Evolutionary conservation across 2,329 filamentous ascomycete species (phyloP).

Genomic region (Pseudogymnoascus sp.): DNA sequence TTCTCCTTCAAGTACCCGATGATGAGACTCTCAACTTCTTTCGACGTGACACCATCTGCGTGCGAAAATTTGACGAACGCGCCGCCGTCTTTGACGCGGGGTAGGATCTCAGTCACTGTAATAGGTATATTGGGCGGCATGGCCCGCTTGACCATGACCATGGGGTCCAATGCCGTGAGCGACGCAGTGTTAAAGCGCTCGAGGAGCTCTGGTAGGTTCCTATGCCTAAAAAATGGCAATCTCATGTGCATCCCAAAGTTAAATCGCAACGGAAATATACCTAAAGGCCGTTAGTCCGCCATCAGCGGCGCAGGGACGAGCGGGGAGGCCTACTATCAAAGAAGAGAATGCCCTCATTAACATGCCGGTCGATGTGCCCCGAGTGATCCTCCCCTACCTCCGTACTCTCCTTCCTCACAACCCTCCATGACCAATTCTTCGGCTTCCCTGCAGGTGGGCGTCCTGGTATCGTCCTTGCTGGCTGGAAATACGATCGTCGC

Average conservation of each 20-base stretch:
- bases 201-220: slow-evolving; percentile 39
- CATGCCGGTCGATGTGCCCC: slow-evolving; percentile 70
- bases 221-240: slow-evolving; percentile 17
- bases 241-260: not conserved
- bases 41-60: slow-evolving; percentile 32
- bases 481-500: slow-evolving; percentile 19
- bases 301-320: not conserved
- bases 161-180: slow-evolving; percentile 46
- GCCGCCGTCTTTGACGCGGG: slow-evolving; percentile 82
- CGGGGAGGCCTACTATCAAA: slow-evolving; percentile 65
- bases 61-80: slow-evolving; percentile 81
- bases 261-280: slow-evolving; percentile 65
- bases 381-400: slow-evolving; percentile 53
- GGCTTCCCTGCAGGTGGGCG: slow-evolving; percentile 17
- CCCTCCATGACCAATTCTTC: slow-evolving; percentile 13
- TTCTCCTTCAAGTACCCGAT: slow-evolving; percentile 56
- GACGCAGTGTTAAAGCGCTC: slow-evolving; percentile 42
- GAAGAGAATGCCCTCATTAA: slow-evolving; percentile 79
- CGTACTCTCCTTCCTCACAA: slow-evolving; percentile 35
- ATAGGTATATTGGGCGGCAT: slow-evolving; percentile 55
- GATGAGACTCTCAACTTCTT: slow-evolving; percentile 52
- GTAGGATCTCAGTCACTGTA: slow-evolving; percentile 71
- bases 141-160: slow-evolving; percentile 47
- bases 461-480: slow-evolving; percentile 14
- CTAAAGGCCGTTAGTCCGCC: slow-evolving; percentile 50